Percentiles rank a stretch among this genome's conserved stretches.
Conservation (phyloP, 352 stramenopile species). For the Pythium utonaiense region DNA sequence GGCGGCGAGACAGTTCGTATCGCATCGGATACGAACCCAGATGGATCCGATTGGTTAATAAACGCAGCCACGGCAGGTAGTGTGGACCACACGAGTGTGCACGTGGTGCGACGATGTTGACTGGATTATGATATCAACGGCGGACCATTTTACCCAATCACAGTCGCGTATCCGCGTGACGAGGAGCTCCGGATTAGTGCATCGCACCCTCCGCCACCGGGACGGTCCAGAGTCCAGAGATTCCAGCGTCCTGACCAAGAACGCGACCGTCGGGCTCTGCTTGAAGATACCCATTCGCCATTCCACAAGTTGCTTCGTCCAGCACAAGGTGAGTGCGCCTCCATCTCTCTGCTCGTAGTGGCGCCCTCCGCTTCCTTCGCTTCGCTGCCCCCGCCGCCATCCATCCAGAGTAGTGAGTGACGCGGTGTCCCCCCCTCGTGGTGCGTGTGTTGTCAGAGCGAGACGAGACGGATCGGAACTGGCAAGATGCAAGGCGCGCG, state of each 20-base stretch:
- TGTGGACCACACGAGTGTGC: background rate
- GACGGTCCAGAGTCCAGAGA: background rate
- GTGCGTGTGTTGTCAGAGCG: constrained; percentile 6
- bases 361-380: background rate
- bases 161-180: background rate
- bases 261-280: background rate
- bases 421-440: background rate
- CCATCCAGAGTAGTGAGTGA: background rate
- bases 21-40: background rate
- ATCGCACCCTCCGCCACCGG: constrained; percentile 10
- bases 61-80: background rate
- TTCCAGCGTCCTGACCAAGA: background rate
- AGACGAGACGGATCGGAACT: background rate
- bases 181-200: constrained; percentile 10
- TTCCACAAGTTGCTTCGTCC: constrained; percentile 12
- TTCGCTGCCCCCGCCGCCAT: background rate
- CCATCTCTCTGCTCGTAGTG: background rate
- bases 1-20: background rate
- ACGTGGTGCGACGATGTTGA: background rate
- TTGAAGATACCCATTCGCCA: background rate
- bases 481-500: background rate
- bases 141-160: constrained; percentile 13
- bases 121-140: constrained; percentile 11
- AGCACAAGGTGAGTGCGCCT: background rate
- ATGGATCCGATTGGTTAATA: constrained; percentile 2